These are phyloP conservation scores for Trypanosoma cruzi DNA, from an alignment of 208 protist genomes.

Conservation along the genomic window DNA sequence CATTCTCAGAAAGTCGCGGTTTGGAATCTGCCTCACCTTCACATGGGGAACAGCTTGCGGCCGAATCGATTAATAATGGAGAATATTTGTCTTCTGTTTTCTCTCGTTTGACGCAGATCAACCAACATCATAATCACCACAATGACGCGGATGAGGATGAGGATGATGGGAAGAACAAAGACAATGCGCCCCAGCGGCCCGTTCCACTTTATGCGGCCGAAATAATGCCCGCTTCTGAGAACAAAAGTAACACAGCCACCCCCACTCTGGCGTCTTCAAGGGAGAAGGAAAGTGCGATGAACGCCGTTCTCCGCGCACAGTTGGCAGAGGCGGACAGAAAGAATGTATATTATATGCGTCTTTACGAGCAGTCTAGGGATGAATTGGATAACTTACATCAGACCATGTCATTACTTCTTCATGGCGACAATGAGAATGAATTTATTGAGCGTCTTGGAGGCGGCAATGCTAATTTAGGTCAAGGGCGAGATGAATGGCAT, in stretches of 20 bases:
- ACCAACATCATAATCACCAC: neutral
- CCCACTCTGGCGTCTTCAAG: neutral
- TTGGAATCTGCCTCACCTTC: neutral
- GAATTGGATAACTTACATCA: slow-evolving; percentile 12
- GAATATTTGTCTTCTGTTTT: neutral
- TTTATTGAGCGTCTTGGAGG: neutral
- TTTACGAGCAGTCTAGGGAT: slow-evolving; percentile 1
- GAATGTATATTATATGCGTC: slow-evolving; percentile 3
- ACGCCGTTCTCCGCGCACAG: slow-evolving; percentile 14
- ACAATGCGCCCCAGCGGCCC: neutral
- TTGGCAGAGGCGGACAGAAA: slow-evolving; percentile 7
- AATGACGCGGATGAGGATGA: neutral
- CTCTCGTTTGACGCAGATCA: neutral
- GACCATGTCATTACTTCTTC: neutral
- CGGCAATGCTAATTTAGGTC: neutral
- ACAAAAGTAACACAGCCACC: neutral
- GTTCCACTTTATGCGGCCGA: neutral
- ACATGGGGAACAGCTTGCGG: neutral
- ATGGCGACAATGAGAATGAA: neutral
- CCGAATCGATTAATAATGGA: neutral
- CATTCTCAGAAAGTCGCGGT: neutral
- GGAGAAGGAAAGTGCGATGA: neutral
- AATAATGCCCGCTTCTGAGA: neutral
- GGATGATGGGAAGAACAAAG: neutral
- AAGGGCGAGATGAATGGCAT: neutral